Conservation (phyloP, 805 yeast species). For the Starmerella vitae region DNA sequence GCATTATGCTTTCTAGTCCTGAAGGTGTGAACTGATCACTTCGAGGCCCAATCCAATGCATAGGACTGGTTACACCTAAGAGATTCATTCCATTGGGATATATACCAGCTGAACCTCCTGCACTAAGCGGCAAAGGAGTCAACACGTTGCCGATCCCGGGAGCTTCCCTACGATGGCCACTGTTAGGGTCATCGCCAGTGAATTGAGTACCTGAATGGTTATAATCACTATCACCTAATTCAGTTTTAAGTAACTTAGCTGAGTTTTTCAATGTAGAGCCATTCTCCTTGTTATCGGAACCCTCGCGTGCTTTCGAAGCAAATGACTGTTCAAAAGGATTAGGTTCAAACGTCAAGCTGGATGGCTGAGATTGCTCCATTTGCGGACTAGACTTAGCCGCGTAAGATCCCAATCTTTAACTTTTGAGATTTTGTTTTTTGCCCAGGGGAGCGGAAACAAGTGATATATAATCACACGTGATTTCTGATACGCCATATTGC, state of each 20-base stretch:
- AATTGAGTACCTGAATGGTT: too few relatives aligned
- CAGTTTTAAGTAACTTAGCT: too few relatives aligned
- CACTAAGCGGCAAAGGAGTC: conserved; percentile 14
- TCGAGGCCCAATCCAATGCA: conserved; percentile 7
- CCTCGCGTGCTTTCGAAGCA: conserved; percentile 39
- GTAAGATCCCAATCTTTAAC: too few relatives aligned
- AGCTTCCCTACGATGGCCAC: conserved; percentile 1
- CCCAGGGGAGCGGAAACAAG: too few relatives aligned
- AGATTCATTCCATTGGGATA: not conserved
- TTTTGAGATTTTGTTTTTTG: not conserved
- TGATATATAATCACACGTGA: too few relatives aligned
- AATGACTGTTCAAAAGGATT: conserved; percentile 93
- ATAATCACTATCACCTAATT: too few relatives aligned
- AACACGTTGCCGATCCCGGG: conserved; percentile 13
- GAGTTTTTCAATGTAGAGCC: too few relatives aligned
- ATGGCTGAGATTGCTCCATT: conserved; percentile 10
- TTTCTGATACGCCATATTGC: too few relatives aligned
- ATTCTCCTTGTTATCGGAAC: not conserved
- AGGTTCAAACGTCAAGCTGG: conserved; percentile 62
- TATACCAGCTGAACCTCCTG: conserved; percentile 1
- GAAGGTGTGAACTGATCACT: conserved; percentile 11
- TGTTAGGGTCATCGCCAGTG: not conserved
- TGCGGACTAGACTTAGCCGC: not conserved
- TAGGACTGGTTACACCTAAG: conserved; percentile 4
- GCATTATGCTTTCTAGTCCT: not conserved